These are phyloP conservation scores for Euptelea pleiosperma DNA, from an alignment of 164 flowering plant genomes.

Conservation along the genomic window DNA sequence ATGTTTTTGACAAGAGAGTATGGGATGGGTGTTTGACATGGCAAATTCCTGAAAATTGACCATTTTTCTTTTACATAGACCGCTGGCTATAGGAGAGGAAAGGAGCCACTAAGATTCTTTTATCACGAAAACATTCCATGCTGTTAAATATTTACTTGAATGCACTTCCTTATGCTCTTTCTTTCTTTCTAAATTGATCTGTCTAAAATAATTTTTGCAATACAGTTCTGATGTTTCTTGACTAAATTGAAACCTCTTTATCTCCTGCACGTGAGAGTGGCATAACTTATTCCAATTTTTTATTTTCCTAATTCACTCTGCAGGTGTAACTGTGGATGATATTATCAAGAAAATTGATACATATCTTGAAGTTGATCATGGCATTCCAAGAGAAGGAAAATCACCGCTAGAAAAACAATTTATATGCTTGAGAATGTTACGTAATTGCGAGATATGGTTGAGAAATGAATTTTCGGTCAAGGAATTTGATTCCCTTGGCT, in stretches of 20 bases:
- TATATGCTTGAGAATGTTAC: slow-evolving; percentile 39
- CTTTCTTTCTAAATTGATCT: not conserved
- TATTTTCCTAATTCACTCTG: slow-evolving; percentile 7
- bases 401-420: slow-evolving; percentile 28
- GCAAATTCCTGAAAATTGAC: no score
- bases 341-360: slow-evolving; percentile 35
- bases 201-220: not conserved
- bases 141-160: not conserved
- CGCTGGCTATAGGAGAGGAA: no score
- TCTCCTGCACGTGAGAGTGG: not conserved
- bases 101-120: no score
- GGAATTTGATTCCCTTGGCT: slow-evolving; percentile 63
- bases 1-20: no score
- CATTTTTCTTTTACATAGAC: no score
- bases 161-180: not conserved
- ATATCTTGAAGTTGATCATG: slow-evolving; percentile 39
- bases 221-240: not conserved
- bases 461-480: slow-evolving; percentile 53
- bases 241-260: not conserved
- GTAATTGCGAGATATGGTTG: slow-evolving; percentile 63
- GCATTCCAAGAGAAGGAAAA: slow-evolving; percentile 17
- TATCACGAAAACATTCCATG: no score
- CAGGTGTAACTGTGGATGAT: slow-evolving; percentile 64
- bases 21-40: no score
- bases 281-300: not conserved